Base-by-base conservation (phyloP, 2,329 filamentous ascomycete genomes). In the Penicillium sp. region DNA sequence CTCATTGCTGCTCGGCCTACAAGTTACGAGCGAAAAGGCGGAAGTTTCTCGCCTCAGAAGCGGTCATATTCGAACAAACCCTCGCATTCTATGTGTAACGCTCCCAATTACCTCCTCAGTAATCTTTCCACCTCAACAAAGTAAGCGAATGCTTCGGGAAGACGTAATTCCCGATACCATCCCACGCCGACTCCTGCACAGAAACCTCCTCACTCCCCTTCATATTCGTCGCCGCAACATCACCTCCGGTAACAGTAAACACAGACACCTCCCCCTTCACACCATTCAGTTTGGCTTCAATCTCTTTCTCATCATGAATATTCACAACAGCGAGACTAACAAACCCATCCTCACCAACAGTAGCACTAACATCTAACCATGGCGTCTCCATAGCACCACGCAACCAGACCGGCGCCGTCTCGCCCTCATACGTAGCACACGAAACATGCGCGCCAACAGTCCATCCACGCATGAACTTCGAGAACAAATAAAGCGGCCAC, bases 321-420 rank as follows among this genome's bases (percentile, higher is more conserved):
- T 94, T 94, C 14, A 90, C 87, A 1, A 92, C 88, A 3, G 81
- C 87, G 56, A 92, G 61, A 56, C 78, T 87, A 1, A 87, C 76
- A 46, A 75, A 80, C 0, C 87, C 87, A 50, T 81, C 78, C 6
- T 82, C 80, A 18, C 68, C 67, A 10, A 73, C 50, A 1, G 66
- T 63, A 6, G 73, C 71, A 57, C 70, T 73, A 18, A 74, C 71
- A 60, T 76, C 73, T 40, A 75, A 47, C 66, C 81, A 90, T 7
- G 88, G 86, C 6, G 85, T 86, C 59, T 88, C 84, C 55, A 88
- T 79, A 3, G 83, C 62, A 22, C 65, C 58, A 8, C 68, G 60
- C 25, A 74, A 44, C 72, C 71, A 75, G 36, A 62, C 62, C 2
- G 71, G 71, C n/a, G 60, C 62, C 0, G 72, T 75, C 41, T 68